phyloP scores from a whole-genome alignment of 2,329 filamentous ascomycete genomes.

The Pezicula carpinea region DNA sequence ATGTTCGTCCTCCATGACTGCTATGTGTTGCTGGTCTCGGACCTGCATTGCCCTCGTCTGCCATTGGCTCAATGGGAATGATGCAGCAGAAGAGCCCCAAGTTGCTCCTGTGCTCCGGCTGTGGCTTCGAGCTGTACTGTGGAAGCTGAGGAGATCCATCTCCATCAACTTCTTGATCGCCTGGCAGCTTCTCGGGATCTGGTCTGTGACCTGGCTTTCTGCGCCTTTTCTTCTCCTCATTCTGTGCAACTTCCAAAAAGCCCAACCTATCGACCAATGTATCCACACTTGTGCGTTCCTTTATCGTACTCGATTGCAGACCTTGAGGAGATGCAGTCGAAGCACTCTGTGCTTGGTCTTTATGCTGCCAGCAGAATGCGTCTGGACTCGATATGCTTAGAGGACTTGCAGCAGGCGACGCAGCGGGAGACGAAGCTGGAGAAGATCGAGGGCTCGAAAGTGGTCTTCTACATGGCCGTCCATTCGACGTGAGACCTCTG shows the following conservation, averaged over 20 bases:
- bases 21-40: slow-evolving; percentile 19
- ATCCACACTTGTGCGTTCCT: slow-evolving; percentile 74
- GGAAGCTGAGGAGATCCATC: neutral
- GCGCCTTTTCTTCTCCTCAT: slow-evolving; percentile 19
- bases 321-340: slow-evolving; percentile 31
- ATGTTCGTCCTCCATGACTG: slow-evolving; percentile 9
- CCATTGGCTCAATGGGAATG: slow-evolving; percentile 7
- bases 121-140: slow-evolving; percentile 7
- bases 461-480: slow-evolving; percentile 76
- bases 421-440: slow-evolving; percentile 8
- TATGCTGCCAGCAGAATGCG: slow-evolving; percentile 89
- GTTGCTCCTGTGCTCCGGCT: slow-evolving; percentile 16
- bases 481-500: slow-evolving; percentile 76
- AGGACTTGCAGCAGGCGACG: slow-evolving; percentile 23
- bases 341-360: slow-evolving; percentile 62
- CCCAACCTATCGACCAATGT: slow-evolving; percentile 78
- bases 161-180: neutral
- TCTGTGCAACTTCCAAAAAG: slow-evolving; percentile 57
- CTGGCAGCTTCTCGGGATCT: slow-evolving; percentile 15
- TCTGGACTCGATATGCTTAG: slow-evolving; percentile 21
- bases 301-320: slow-evolving; percentile 43
- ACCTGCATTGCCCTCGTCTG: slow-evolving; percentile 17
- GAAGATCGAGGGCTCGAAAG: slow-evolving; percentile 42
- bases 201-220: slow-evolving; percentile 18
- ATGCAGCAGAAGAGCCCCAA: slow-evolving; percentile 26